Evolutionary conservation across 208 protist species (phyloP).

Genomic region (Leishmania major): DNA sequence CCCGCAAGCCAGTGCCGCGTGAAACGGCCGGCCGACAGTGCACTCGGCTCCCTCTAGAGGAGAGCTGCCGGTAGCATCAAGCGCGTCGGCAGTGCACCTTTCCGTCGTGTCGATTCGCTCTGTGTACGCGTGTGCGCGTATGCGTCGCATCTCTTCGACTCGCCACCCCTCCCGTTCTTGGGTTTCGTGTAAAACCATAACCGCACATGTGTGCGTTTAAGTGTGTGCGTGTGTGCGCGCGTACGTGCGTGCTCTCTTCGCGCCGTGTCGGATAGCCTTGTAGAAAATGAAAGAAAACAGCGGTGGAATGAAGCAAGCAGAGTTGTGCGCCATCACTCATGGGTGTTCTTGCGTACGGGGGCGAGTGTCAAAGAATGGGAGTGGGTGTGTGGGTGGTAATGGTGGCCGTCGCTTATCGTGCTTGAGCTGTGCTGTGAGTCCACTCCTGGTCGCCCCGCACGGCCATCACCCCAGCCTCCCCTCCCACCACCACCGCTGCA

Average conservation of each 20-base stretch:
- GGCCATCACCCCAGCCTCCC: not conserved
- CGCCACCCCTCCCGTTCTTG: not conserved
- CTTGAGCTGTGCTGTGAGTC: not conserved
- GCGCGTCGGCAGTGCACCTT: not conserved
- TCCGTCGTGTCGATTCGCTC: not conserved
- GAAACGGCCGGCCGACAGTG: not conserved
- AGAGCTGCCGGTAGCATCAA: not conserved
- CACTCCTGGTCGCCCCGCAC: not conserved
- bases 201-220: not conserved
- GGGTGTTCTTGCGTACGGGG: too few relatives aligned
- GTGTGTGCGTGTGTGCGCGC: not conserved
- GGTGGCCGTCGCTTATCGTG: too few relatives aligned
- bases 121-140: not conserved
- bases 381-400: too few relatives aligned
- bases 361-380: too few relatives aligned
- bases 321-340: not conserved
- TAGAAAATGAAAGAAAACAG: not conserved
- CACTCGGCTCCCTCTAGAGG: not conserved
- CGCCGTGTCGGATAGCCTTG: not conserved
- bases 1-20: not conserved
- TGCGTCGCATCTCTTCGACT: not conserved
- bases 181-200: not conserved
- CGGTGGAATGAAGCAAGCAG: not conserved
- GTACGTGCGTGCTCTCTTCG: not conserved
- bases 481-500: not conserved